Conservation (phyloP, 352 stramenopile genomes). For the Peronospora farinosa region DNA sequence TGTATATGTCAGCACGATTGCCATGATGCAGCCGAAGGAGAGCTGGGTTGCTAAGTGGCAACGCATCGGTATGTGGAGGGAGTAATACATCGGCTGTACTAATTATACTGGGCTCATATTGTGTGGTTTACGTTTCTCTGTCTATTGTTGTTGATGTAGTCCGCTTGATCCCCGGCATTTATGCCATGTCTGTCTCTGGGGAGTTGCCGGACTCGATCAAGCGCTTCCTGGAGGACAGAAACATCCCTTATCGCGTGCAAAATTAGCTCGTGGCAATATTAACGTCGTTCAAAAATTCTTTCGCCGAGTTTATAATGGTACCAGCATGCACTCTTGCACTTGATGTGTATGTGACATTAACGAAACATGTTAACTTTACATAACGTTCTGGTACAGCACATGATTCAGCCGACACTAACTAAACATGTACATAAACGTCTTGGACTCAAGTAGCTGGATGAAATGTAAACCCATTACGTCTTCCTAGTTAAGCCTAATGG, state of each 20-base stretch:
- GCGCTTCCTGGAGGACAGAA: slow-evolving; percentile 80
- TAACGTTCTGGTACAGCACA: neutral
- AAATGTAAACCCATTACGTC: neutral
- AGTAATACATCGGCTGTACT: neutral
- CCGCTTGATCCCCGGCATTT: slow-evolving; percentile 76
- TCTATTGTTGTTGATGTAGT: slow-evolving; percentile 29
- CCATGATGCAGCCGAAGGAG: slow-evolving; percentile 86
- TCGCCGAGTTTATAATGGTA: neutral
- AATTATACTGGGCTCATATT: neutral
- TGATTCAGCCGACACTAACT: neutral
- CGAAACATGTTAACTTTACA: neutral
- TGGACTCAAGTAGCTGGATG: neutral
- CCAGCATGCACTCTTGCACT: neutral
- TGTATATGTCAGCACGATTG: slow-evolving; percentile 59
- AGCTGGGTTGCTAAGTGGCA: slow-evolving; percentile 89
- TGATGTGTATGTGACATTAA: neutral
- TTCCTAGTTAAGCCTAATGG: slow-evolving; percentile 10
- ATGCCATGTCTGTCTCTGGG: slow-evolving; percentile 82
- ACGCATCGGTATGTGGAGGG: slow-evolving; percentile 52
- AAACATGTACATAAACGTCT: neutral
- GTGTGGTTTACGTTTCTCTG: slow-evolving; percentile 5
- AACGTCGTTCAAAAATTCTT: neutral
- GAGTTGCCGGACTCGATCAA: slow-evolving; percentile 85
- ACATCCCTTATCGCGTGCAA: slow-evolving; percentile 82
- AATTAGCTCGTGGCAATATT: slow-evolving; percentile 23